Base-by-base conservation (phyloP, 306 rosid genomes). In the Arachis stenosperma region DNA sequence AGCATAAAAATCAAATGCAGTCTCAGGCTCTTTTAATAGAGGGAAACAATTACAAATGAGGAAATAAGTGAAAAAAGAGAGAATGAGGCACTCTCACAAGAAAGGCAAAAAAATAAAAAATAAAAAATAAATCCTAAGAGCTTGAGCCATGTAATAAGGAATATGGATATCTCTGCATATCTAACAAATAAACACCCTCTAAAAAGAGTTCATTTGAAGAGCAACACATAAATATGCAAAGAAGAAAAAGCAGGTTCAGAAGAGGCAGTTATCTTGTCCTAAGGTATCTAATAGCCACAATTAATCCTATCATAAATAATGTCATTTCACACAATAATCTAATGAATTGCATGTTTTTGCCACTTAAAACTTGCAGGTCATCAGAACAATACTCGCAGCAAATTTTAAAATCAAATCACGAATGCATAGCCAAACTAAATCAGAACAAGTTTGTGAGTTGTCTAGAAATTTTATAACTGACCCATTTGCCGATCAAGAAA, bases 1-100 rank as follows among this genome's bases (percentile, higher is more conserved):
- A 12, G 5, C 63, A 61, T 61, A 51, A 62, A 68, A 15, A 69
- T 73, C 59, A 44, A 69, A 81, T 52, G 59, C 51, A 50, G 37
- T 36, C 48, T n/a, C 61, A 51, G 64, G 29, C 47, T 52, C 56
- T 68, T 61, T 69, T 8, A 41, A 13, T 51, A 51, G 56, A 12
- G n/a, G 5, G n/a, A 12, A 5, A 13, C 13, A n/a, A 7, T n/a
- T 54, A 14, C 11, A 8, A 43, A 61, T 41, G n/a, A 58, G 36
- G 2, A 60, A 51, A 51, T 12, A 22, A 13, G 17, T 51, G n/a
- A 51, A n/a, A 51, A 8, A 22, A 51, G 56, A 51, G 56, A 51
- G 56, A 22, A 51, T 51, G 5, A 12, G 56, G 17, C 8, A 3
- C n/a, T 5, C 17, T 17, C 17, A 17, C 17, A 17, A 17, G 17